Base-by-base conservation (phyloP, 2,329 filamentous ascomycete species). In the Colletotrichum ledebouriae region DNA sequence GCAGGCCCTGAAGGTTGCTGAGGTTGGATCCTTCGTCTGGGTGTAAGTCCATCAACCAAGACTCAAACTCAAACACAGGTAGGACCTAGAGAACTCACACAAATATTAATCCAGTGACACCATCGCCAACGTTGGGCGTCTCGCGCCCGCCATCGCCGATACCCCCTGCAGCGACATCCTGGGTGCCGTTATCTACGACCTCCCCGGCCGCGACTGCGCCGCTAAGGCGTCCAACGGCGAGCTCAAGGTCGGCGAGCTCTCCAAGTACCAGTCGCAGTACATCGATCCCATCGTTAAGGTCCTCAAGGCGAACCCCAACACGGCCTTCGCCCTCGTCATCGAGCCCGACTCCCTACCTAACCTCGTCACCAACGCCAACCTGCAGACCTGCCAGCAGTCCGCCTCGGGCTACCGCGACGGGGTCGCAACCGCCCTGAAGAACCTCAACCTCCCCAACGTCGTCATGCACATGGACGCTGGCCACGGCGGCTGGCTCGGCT, bases 291-390 rank as follows among this genome's bases (percentile, higher is more conserved):
- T 90, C 71, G 83, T 81, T 56, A 75, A 80, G 59, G 78, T 86
- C 61, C 72, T 90, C 71, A 81, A 85, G 73, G 80, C 81, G 41
- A 85, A 89, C 76, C 81, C 86, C 62, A 85, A 87, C 73, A 84
- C 86, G 11, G 72, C 73, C 75, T 77, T 81, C 74, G 75, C 78
- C 11, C 71, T 77, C 29, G 62, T 81, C 74, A 86, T 85, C 74
- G 88, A 90, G 76, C 88, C 88, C 55, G 88, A 90, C 77, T 89
- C 84, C 59, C 80, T 90, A 46, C 87, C 86, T 64, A 90, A 90
- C 78, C 77, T 90, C 72, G 84, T 90, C 47, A 90, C 88, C 75
- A 90, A 90, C 78, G 72, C 84, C 72, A 80, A 81, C 72, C 81
- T 88, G 17, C 68, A 78, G 6, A 85, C 87, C 59, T 90, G 88